Base-by-base conservation (phyloP, 108 stramenopile genomes). In the Stephanodiscus minutulus region DNA sequence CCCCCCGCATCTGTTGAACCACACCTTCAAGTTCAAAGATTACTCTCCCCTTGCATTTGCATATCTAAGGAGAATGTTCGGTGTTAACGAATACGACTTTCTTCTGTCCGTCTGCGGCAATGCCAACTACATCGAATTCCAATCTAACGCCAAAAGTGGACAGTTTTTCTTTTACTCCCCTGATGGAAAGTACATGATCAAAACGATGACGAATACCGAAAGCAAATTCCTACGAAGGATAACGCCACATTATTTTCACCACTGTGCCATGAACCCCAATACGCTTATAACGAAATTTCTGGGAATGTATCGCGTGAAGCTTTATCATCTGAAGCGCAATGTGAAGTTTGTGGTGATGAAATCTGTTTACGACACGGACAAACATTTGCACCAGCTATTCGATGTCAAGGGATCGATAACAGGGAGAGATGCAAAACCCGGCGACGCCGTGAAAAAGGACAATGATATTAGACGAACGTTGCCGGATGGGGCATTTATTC, bases 11-110 rank as follows among this genome's bases (percentile, higher is more conserved):
- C 83, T 93, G 53, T 86, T 99, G 47, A 82, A 83, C 12, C 94
- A 97, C 78, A 96, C 97, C n/a, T 99, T 99, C 91, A 98, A 98
- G 75, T 98, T 99, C 91, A 98, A 99, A 69, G 97, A 96, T 56
- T 99, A 98, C 57, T 84, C 92, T 33, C 97, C 94, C 11, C 66
- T 89, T 20, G 92, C 93, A 13, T 98, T 98, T 76, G 90, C 89
- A 10, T 91, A 92, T 54, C 73, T 98, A 17, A 64, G 97, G 37
- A 84, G 91, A 31, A 85, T 94, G 85, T 96, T 94, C 83, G 96
- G 95, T 39, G 86, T 97, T 47, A 93, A 94, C 70, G 92, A 94
- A 64, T 93, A 91, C 63, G 91, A 96, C 46, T 99, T 98, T 82
- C 80, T 97, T 61, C 73, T 91, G 4, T 96, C 93, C 1, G 95